Percentiles rank a stretch among this genome's conserved stretches.
Evolutionary conservation across 2,329 filamentous ascomycete genomes (phyloP).

Genomic region (Boeremia lycopersici): DNA sequence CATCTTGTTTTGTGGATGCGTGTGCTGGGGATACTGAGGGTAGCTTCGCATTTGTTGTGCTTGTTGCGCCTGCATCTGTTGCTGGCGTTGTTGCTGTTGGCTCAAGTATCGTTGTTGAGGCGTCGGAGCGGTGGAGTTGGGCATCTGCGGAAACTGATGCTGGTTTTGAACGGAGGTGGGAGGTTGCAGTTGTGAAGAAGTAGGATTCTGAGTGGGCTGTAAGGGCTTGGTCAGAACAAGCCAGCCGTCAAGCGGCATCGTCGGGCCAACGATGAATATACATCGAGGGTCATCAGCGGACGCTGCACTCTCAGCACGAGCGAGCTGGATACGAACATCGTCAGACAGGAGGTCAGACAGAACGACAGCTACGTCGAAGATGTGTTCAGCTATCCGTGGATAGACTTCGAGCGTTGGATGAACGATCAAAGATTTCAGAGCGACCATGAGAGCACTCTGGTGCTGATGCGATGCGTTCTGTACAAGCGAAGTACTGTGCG

Average conservation of each 20-base stretch:
- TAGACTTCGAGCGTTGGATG: slow-evolving; percentile 47
- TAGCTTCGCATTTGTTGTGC: slow-evolving; percentile 34
- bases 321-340: slow-evolving; percentile 45
- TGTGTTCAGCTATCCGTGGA: slow-evolving; percentile 46
- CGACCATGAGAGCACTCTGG: slow-evolving; percentile 39
- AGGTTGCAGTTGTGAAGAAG: slow-evolving; percentile 25
- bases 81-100: slow-evolving; percentile 35
- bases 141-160: slow-evolving; percentile 30
- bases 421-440: slow-evolving; percentile 47
- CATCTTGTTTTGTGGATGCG: slow-evolving; percentile 33
- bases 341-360: slow-evolving; percentile 51
- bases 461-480: slow-evolving; percentile 37
- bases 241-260: slow-evolving; percentile 48
- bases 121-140: slow-evolving; percentile 18
- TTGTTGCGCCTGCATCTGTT: slow-evolving; percentile 32
- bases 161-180: slow-evolving; percentile 23
- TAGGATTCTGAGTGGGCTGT: slow-evolving; percentile 19
- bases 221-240: slow-evolving; percentile 48
- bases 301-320: slow-evolving; percentile 34
- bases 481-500: slow-evolving; percentile 40
- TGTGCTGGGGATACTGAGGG: slow-evolving; percentile 35
- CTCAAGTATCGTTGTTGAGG: slow-evolving; percentile 36
- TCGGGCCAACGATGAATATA: slow-evolving; percentile 49
- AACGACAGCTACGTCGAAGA: slow-evolving; percentile 52
- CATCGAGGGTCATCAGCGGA: slow-evolving; percentile 43